These are phyloP conservation scores for Kockiozyma suomiensis DNA, from an alignment of 805 yeast genomes.

Conservation along the genomic window DNA sequence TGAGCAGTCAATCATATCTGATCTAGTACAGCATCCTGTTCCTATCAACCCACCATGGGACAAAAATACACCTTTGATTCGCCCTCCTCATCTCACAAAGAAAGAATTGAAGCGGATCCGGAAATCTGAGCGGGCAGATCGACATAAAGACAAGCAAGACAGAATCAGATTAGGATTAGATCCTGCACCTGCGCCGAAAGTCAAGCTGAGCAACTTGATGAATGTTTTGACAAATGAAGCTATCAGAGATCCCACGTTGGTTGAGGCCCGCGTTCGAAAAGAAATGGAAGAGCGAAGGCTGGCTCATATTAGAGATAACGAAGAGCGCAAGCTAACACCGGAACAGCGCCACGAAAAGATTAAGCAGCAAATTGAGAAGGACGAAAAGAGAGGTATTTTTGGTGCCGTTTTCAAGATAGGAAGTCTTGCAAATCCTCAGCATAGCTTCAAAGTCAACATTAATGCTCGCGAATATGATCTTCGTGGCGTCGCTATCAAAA, in stretches of 20 bases:
- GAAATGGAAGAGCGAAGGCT: constrained; percentile 66
- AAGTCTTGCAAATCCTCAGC: constrained; percentile 62
- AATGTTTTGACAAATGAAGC: constrained; percentile 83
- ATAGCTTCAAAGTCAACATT: constrained; percentile 71
- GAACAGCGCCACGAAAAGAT: constrained; percentile 60
- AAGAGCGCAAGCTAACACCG: constrained; percentile 59
- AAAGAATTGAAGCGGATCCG: constrained; percentile 74
- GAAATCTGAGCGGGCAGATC: constrained; percentile 64
- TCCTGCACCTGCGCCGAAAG: constrained; percentile 88
- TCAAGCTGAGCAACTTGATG: constrained; percentile 82
- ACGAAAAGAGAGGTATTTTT: constrained; percentile 55
- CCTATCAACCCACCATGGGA: constrained; percentile 65
- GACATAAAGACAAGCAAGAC: constrained; percentile 72
- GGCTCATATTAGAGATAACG: constrained; percentile 64
- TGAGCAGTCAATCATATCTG: constrained; percentile 56
- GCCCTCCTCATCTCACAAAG: constrained; percentile 67
- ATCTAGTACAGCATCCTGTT: constrained; percentile 82
- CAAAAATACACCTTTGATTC: constrained; percentile 45
- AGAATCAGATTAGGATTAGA: constrained; percentile 77
- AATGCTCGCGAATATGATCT: constrained; percentile 75
- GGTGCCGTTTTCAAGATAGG: constrained; percentile 62
- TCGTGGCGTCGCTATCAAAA: constrained; percentile 55
- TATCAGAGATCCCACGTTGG: constrained; percentile 83
- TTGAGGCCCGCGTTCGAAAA: constrained; percentile 68
- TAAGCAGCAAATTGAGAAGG: constrained; percentile 50